Conservation (phyloP, 2,329 filamentous ascomycete species). For the Nemania sp. region DNA sequence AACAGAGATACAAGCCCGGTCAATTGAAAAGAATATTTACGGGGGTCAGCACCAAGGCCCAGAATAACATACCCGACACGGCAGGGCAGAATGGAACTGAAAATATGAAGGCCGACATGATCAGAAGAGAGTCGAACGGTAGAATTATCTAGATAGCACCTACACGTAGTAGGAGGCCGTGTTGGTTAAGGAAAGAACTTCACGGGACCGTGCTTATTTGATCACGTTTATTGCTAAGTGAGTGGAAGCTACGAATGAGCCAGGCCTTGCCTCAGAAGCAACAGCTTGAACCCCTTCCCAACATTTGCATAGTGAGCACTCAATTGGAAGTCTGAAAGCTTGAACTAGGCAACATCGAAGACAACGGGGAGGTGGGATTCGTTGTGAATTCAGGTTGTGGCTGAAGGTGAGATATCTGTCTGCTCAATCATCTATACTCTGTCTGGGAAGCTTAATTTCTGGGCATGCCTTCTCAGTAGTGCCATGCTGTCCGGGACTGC, state of each 20-base stretch:
- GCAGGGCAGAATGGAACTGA: neutral
- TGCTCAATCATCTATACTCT: too few relatives aligned
- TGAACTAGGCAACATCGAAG: too few relatives aligned
- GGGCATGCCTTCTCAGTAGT: too few relatives aligned
- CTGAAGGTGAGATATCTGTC: constrained; percentile 3
- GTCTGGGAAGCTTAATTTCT: too few relatives aligned
- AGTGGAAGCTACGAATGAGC: constrained; percentile 6
- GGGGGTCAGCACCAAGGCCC: neutral
- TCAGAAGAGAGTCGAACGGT: neutral
- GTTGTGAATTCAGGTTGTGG: neutral
- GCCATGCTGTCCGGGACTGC: too few relatives aligned
- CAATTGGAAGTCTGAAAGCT: neutral
- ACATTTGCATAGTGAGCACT: too few relatives aligned
- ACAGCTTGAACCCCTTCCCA: neutral
- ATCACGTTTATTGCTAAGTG: neutral
- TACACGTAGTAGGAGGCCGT: too few relatives aligned
- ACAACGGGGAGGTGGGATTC: constrained; percentile 8
- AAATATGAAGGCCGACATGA: neutral
- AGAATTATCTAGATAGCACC: too few relatives aligned
- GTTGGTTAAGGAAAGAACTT: too few relatives aligned
- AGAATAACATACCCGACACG: constrained; percentile 14
- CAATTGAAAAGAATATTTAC: neutral
- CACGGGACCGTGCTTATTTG: constrained; percentile 2
- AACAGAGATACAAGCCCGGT: constrained; percentile 8
- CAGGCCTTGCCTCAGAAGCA: neutral